A percentile compares a stretch with the other conserved stretches of the same genome.
phyloP scores from a whole-genome alignment of 306 rosid species.

The Cucurbita ficifolia region DNA sequence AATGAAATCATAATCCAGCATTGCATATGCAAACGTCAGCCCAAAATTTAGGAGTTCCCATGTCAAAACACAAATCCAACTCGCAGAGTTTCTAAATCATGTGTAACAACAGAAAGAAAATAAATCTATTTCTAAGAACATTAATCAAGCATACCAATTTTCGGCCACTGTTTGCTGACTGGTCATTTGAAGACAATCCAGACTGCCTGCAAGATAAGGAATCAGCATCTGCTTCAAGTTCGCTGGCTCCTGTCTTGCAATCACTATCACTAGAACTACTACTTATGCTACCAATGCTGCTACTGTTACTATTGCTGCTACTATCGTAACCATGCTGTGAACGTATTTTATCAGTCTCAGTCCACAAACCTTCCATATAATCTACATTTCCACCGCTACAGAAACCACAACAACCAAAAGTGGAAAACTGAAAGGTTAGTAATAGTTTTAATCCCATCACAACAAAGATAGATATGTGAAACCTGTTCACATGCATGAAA shows the following conservation, averaged over 20 bases:
- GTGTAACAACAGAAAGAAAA: background rate
- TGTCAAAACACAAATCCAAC: background rate
- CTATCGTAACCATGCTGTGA: constrained; percentile 65
- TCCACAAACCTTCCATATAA: constrained; percentile 46
- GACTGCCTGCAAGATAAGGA: constrained; percentile 80
- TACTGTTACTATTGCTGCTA: constrained; percentile 85
- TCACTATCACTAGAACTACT: constrained; percentile 87
- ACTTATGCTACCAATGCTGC: constrained; percentile 90
- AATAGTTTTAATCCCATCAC: background rate
- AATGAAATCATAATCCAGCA: background rate
- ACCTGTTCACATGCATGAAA: background rate
- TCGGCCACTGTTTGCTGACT: constrained; percentile 43
- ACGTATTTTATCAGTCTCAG: constrained; percentile 47
- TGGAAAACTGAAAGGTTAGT: constrained; percentile 10
- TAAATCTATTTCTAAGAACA: background rate
- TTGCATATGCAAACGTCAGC: background rate
- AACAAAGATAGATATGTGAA: background rate
- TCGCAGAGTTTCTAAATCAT: background rate
- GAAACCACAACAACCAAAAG: constrained; percentile 19
- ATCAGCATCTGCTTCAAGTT: constrained; percentile 97
- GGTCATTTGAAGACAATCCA: constrained; percentile 56
- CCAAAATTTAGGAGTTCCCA: background rate
- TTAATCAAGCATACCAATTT: constrained; percentile 44
- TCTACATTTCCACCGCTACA: constrained; percentile 74
- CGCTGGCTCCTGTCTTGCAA: constrained; percentile 64